phyloP scores from a whole-genome alignment of 106 monocot species.

The Allium fistulosum region DNA sequence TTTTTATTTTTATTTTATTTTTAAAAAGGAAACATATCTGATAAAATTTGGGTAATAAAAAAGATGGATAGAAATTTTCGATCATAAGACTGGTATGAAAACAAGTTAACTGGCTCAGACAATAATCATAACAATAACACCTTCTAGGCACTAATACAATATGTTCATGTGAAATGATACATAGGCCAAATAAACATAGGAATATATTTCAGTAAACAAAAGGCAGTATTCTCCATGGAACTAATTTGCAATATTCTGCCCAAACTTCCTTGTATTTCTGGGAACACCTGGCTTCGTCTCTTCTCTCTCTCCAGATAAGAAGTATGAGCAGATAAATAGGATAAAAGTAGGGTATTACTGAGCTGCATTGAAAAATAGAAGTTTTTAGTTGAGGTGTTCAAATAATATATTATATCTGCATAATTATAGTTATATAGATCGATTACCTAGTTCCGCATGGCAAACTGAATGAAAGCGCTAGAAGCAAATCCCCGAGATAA shows the following conservation, averaged over 20 bases:
- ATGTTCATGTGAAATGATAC: too few relatives aligned
- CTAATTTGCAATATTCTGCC: constrained; percentile 88
- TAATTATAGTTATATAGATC: background rate
- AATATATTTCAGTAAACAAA: constrained; percentile 48
- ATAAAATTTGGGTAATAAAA: too few relatives aligned
- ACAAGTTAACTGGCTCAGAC: background rate
- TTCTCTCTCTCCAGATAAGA: constrained; percentile 94
- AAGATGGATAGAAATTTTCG: too few relatives aligned
- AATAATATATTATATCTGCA: background rate
- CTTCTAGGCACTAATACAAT: too few relatives aligned
- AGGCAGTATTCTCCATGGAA: constrained; percentile 89
- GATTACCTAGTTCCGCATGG: constrained; percentile 79
- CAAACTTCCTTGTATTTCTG: constrained; percentile 92
- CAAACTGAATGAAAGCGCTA: constrained; percentile 92
- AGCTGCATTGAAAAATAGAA: constrained; percentile 31
- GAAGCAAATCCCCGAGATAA: constrained; percentile 86
- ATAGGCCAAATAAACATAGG: too few relatives aligned
- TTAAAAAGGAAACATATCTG: too few relatives aligned
- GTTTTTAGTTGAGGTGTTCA: background rate
- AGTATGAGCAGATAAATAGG: constrained; percentile 83
- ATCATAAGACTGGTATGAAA: background rate
- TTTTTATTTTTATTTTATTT: too few relatives aligned
- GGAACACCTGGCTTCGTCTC: constrained; percentile 87
- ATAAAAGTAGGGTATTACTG: constrained; percentile 91
- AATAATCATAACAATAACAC: too few relatives aligned